Evolutionary conservation across 129 eudicot species (phyloP), one percentile per base, ranked within the genome.

Genomic region (Escallonia herrerae): DNA sequence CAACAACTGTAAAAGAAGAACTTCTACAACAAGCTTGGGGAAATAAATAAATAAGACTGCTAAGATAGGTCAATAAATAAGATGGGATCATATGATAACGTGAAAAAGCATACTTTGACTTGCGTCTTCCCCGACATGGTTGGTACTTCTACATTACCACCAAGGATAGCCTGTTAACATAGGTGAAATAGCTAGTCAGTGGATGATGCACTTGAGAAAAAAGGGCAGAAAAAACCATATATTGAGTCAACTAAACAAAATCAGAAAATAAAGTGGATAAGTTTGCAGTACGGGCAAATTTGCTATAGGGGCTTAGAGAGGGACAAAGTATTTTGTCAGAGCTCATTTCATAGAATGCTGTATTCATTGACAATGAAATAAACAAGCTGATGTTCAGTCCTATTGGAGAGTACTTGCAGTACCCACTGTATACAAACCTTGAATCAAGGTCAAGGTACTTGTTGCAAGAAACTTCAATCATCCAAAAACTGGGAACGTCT

Each of bases 101-200:
- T 45, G 6, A 45, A 70, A 33, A 6, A 50, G 63, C 93, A 73
- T 86, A 89, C 99, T 66, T 80, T 85, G 39, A 93, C 47, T 64
- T 86, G 71, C 43, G 69, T 69, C 78, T 79, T 83, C 56, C 96
- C 99, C 50, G 87, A 73, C 60, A 93, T 70, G 46, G 96, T 89
- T 14, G 99, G 96, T 15, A 93, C 95, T 65, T 85, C 96, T 53
- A 93, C 90, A 61, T 78, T 74, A 70, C 96, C 99, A 68, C 99
- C 99, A 72, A 86, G 87, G 60, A 93, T 72, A 41, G 96, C 99
- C 96, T 93, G 82, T 72, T 56, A 69, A 57, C 77, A 58, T 44
- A 43, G 43, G 14, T 52, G 44, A 64, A 42, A 13, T 22, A n/a
- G 55, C 65, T 5, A 37, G 15, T 58, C 40, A 56, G 7, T 38